phyloP scores from a whole-genome alignment of 768 basidiomycete genomes.

The Xerocomus potaroensis region DNA sequence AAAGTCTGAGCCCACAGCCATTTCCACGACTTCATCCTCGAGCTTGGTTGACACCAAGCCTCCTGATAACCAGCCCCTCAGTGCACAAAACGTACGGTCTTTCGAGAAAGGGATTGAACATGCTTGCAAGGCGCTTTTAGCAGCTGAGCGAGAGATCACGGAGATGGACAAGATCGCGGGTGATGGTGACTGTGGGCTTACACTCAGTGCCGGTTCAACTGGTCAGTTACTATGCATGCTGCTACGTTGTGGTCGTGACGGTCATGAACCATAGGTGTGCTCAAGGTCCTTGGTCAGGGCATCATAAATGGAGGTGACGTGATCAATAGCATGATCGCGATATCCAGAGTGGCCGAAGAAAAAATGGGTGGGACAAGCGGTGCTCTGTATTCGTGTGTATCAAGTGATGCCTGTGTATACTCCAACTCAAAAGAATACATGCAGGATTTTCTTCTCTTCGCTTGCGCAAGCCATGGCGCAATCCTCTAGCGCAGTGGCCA shows the following conservation, averaged over 20 bases:
- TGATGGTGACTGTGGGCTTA: slow-evolving; percentile 78
- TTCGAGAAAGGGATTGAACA: slow-evolving; percentile 55
- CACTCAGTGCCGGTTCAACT: slow-evolving; percentile 70
- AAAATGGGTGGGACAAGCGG: slow-evolving; percentile 91
- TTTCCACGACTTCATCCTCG: slow-evolving; percentile 11
- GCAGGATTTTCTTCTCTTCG: slow-evolving; percentile 87
- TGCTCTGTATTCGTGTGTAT: slow-evolving; percentile 80
- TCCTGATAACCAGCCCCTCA: slow-evolving; percentile 19
- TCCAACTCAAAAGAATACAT: neutral
- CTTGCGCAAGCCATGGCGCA: slow-evolving; percentile 69
- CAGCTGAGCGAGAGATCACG: slow-evolving; percentile 87
- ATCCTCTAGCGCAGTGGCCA: slow-evolving; percentile 27
- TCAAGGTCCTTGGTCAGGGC: slow-evolving; percentile 52
- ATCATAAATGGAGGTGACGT: slow-evolving; percentile 61
- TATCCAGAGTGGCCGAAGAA: slow-evolving; percentile 75
- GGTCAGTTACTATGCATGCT: slow-evolving; percentile 35
- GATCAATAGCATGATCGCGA: slow-evolving; percentile 56
- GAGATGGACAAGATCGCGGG: slow-evolving; percentile 88
- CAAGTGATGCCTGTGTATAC: neutral
- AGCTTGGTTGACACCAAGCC: slow-evolving; percentile 7
- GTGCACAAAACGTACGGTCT: slow-evolving; percentile 39
- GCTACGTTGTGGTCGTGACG: neutral
- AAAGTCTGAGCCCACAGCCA: slow-evolving; percentile 34
- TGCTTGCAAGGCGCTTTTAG: slow-evolving; percentile 64
- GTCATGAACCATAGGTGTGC: slow-evolving; percentile 42